Conservation (phyloP, 805 yeast species). For the Metschnikowia arizonensis region DNA sequence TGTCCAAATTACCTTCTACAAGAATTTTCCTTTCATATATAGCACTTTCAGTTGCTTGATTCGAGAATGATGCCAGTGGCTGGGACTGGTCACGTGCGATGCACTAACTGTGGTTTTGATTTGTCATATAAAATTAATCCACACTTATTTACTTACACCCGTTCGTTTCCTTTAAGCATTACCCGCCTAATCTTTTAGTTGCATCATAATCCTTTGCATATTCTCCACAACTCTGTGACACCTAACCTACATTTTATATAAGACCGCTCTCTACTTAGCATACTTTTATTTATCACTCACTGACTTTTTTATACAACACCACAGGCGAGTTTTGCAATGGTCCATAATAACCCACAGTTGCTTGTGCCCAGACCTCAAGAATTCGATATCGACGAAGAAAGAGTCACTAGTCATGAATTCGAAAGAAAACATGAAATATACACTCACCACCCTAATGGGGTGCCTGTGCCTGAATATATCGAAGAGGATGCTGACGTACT, state of each 20-base stretch:
- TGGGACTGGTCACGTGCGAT: conserved; percentile 21
- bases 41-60: not conserved
- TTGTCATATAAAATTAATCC: conserved; percentile 2
- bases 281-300: not conserved
- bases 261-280: not conserved
- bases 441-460: conserved; percentile 15
- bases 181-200: not conserved
- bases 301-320: not conserved
- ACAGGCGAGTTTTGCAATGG: not conserved
- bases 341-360: conserved; percentile 7
- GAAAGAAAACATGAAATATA: conserved; percentile 10
- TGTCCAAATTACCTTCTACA: too few species aligned
- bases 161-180: not conserved
- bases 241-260: not conserved
- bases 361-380: conserved; percentile 17
- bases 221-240: not conserved
- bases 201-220: conserved; percentile 2
- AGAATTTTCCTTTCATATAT: not conserved
- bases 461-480: conserved; percentile 35
- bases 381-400: conserved; percentile 12
- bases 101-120: conserved; percentile 23
- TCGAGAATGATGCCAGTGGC: not conserved
- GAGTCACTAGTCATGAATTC: conserved; percentile 19
- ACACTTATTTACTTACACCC: conserved; percentile 2
- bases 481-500: conserved; percentile 33